Base-by-base conservation (phyloP, 2,329 filamentous ascomycete genomes). In the Elsinoe fawcettii region DNA sequence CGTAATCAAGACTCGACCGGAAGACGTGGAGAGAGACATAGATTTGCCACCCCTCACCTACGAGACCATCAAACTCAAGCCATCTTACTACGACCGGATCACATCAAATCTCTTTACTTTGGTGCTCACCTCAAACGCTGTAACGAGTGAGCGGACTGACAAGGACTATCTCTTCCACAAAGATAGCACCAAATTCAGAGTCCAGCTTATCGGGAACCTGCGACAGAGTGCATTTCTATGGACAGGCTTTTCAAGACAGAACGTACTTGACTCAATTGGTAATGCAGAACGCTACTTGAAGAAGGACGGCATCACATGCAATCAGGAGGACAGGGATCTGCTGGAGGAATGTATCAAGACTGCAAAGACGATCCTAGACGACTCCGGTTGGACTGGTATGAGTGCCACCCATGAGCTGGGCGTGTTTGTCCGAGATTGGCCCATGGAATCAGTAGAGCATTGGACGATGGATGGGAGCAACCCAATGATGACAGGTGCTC, bases 111-210 rank as follows among this genome's bases (percentile, higher is more conserved):
- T 95, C 1, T 96, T 96, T 66, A 81, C 88, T 0, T 87, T 93
- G 71, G 84, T 89, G 66, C 82, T 96, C 47, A 85, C 88, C 1
- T 85, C 89, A 62, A 97, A 97, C 66, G 84, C 90, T 0, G 84
- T 97, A 0, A 91, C 91, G 22, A 96, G 90, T 4, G 88, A 96
- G 66, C 78, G 91, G 9, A 83, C 80, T 0, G 92, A 92, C 64
- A 77, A 81, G 57, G 91, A 96, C 67, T 96, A 96, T 67, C 86
- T 97, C 61, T 96, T 96, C 64, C 87, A 96, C 64, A 80, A 82
- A 0, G 83, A 80, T 11, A 91, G 91, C 64, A 75, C 80, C 27
- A 85, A 83, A 60, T 78, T 79, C 37, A 74, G 95, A 11, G 73
- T 84, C 23, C 76, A 82, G 55, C 74, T 95, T 1, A 85, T 95